Base-by-base conservation (phyloP, 1,284 basidiomycete genomes). In the Heterobasidion parviporum region DNA sequence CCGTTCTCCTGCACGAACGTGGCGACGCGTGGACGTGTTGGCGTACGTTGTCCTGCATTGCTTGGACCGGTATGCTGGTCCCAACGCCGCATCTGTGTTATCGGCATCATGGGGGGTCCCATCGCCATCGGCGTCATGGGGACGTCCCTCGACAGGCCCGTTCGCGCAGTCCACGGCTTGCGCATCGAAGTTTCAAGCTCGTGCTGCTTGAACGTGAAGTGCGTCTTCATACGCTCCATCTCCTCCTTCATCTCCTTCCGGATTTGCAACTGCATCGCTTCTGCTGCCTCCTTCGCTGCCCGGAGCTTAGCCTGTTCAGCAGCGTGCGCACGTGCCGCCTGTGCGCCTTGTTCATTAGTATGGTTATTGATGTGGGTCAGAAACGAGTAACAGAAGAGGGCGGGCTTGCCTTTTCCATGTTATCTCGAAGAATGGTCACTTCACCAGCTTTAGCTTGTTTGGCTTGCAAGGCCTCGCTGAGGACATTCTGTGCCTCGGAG, bases 171-270 rank as follows among this genome's bases (percentile, higher is more conserved):
- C 75, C 15, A 69, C 66, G 12, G 80, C 73, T 76, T 84, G n/a
- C 81, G 78, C 34, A 69, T 63, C 10, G 80, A 73, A 6, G 78
- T 77, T 60, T 89, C 86, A 26, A 84, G 58, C 66, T 90, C 88
- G 60, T 87, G 85, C 77, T 86, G 84, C 84, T 81, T 86, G 72
- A 91, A 89, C 10, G 76, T 72, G 50, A 81, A 78, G 58, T 87
- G 81, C 0, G 87, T 87, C 63, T 78, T 83, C 56, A 88, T 63
- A 33, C 84, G 78, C 64, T 89, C 88, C 57, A 85, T 74, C 63
- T 89, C 86, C 58, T 78, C 80, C 59, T 81, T 80, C 70, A 81
- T 73, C 51, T 83, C 76, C 63, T 78, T 81, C 60, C 83, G 79
- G 49, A 81, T 64, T 55, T 79, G 72, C 3, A 68, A 62, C 56